A percentile compares a stretch with the other conserved stretches of the same genome.
Conservation (phyloP, 257 asterid species). For the Solanum acaule region DNA sequence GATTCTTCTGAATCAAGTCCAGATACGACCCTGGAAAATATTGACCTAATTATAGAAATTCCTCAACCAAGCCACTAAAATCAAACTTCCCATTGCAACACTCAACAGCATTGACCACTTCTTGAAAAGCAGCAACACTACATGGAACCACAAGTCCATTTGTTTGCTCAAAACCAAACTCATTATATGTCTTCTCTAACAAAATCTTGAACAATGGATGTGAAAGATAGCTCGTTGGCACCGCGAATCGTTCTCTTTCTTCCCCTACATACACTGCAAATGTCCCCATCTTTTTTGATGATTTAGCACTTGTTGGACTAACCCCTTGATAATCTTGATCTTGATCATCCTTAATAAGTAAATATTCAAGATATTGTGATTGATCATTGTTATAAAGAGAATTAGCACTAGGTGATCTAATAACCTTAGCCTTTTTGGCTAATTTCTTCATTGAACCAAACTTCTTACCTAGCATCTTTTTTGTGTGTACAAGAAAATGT, state of each 20-base stretch:
- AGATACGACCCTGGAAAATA: background rate
- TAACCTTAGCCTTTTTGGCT: conserved; percentile 39
- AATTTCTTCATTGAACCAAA: conserved; percentile 66
- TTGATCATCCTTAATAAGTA: conserved; percentile 17
- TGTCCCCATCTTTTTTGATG: conserved; percentile 42
- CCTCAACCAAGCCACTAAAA: conserved; percentile 55
- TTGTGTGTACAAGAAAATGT: background rate
- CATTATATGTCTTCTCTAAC: conserved; percentile 65
- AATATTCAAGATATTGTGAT: conserved; percentile 19
- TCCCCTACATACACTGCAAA: conserved; percentile 72
- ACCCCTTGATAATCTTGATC: conserved; percentile 6
- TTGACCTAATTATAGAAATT: conserved; percentile 29
- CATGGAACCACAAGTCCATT: conserved; percentile 66
- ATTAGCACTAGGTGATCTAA: background rate
- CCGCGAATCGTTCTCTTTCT: conserved; percentile 49
- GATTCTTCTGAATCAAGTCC: background rate
- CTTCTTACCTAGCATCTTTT: conserved; percentile 53
- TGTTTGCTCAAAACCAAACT: conserved; percentile 53
- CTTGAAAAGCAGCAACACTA: conserved; percentile 54
- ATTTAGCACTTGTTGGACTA: conserved; percentile 6
- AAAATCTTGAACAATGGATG: conserved; percentile 82
- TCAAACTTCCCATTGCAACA: conserved; percentile 56
- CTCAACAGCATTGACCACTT: conserved; percentile 52
- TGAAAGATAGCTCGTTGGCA: conserved; percentile 63
- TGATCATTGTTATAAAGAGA: background rate